Conservation (phyloP, 2,329 filamentous ascomycete species). For the Aureobasidium subglaciale region DNA sequence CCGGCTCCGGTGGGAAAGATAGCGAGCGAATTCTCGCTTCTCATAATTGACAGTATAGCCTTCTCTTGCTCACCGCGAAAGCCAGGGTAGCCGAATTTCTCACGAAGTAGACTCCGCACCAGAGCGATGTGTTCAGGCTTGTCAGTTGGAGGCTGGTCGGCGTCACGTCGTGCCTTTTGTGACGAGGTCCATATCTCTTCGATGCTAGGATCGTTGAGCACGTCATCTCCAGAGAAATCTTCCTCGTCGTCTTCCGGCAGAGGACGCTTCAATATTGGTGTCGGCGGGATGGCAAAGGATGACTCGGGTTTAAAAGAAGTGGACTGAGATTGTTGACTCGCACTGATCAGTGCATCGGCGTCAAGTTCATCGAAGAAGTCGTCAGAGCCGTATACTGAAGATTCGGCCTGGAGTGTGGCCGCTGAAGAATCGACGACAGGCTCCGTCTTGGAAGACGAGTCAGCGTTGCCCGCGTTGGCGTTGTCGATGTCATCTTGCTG, state of each 20-base stretch:
- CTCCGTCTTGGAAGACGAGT: neutral
- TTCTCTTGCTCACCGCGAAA: slow-evolving; percentile 43
- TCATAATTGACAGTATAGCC: slow-evolving; percentile 37
- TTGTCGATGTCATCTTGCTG: neutral
- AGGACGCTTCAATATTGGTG: neutral
- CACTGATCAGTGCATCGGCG: neutral
- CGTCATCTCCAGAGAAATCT: neutral
- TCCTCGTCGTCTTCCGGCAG: neutral
- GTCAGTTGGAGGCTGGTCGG: neutral
- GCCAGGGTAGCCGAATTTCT: slow-evolving; percentile 34
- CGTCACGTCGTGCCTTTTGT: neutral
- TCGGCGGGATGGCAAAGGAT: neutral
- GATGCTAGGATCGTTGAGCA: neutral
- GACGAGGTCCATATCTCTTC: slow-evolving; percentile 12
- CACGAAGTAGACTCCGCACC: slow-evolving; percentile 32
- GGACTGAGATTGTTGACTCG: slow-evolving; percentile 1
- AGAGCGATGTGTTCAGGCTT: slow-evolving; percentile 2
- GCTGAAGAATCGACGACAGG: neutral
- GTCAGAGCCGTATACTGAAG: slow-evolving; percentile 3
- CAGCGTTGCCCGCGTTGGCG: neutral
- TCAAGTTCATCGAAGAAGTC: slow-evolving; percentile 8
- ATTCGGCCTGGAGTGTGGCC: neutral
- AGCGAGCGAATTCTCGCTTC: slow-evolving; percentile 37
- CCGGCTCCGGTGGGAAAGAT: slow-evolving; percentile 39
- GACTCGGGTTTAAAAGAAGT: neutral